Percentiles rank a stretch among this genome's conserved stretches.
These are phyloP conservation scores for Albizia julibrissin DNA, from an alignment of 306 rosid genomes.

Conservation along the genomic window DNA sequence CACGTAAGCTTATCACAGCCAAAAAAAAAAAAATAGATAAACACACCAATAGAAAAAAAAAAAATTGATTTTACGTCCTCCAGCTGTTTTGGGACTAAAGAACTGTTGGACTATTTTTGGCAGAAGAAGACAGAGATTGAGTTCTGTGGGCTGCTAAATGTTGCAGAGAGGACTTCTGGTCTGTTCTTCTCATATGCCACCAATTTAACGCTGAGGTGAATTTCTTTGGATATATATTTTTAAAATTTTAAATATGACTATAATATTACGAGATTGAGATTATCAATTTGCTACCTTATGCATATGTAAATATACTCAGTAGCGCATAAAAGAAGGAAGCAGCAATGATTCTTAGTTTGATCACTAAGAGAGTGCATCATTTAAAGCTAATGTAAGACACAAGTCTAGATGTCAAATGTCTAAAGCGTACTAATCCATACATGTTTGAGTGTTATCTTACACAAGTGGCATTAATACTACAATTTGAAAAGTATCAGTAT, in stretches of 20 bases:
- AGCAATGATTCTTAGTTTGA: background rate
- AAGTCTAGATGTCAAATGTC: slow-evolving; percentile 5
- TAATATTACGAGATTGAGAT: slow-evolving; percentile 22
- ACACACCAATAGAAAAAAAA: background rate
- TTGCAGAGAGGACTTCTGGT: slow-evolving; percentile 73
- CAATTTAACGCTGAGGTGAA: slow-evolving; percentile 78
- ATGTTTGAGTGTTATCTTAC: slow-evolving; percentile 10
- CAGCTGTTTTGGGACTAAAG: slow-evolving; percentile 33
- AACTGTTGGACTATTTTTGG: slow-evolving; percentile 29
- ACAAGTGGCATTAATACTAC: slow-evolving; percentile 23
- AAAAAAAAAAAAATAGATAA: background rate
- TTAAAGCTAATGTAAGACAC: background rate
- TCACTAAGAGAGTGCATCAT: slow-evolving; percentile 1
- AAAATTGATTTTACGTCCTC: background rate
- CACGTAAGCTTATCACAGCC: slow-evolving; percentile 63
- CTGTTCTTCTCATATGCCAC: slow-evolving; percentile 75
- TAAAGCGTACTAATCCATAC: background rate
- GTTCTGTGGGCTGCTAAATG: slow-evolving; percentile 58
- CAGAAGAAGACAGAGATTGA: slow-evolving; percentile 85
- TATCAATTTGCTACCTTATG: background rate
- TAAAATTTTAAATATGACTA: slow-evolving; percentile 20
- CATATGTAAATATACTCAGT: background rate
- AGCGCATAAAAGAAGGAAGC: background rate
- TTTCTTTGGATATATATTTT: slow-evolving; percentile 26
- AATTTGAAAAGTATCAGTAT: slow-evolving; percentile 22